Percentiles rank a stretch among this genome's conserved stretches.
These are phyloP conservation scores for Cordyceps farinosa DNA, from an alignment of 2,329 filamentous ascomycete species.

Conservation along the genomic window DNA sequence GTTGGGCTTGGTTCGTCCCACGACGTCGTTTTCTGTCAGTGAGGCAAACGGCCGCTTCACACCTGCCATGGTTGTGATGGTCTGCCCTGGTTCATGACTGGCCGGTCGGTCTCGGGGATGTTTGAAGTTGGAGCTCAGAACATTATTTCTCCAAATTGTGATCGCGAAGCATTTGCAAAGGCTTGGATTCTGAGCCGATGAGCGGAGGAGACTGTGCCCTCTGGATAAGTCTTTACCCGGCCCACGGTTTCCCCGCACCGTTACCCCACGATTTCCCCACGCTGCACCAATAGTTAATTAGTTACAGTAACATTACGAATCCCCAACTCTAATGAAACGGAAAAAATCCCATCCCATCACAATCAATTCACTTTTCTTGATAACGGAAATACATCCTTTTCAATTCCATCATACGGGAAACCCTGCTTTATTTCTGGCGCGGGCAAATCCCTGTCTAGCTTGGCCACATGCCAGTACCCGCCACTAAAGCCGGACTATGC, in stretches of 20 bases:
- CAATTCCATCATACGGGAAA: too few species aligned
- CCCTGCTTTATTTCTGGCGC: not conserved
- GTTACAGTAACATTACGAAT: not conserved
- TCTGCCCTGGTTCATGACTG: conserved; percentile 6
- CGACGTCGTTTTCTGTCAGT: conserved; percentile 30
- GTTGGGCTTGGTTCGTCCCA: conserved; percentile 13
- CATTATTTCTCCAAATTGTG: not conserved
- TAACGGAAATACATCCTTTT: too few species aligned
- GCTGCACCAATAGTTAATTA: not conserved
- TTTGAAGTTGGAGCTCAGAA: not conserved
- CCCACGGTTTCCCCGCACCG: not conserved
- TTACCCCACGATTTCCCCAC: conserved; percentile 12
- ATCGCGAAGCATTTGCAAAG: not conserved
- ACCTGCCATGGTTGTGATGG: conserved; percentile 32
- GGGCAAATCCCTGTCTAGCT: not conserved
- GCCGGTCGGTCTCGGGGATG: not conserved
- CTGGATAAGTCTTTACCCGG: conserved; percentile 25
- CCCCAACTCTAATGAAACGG: not conserved
- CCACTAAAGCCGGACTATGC: conserved; percentile 30
- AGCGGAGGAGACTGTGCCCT: not conserved
- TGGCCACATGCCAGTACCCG: not conserved
- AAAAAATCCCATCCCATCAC: not conserved
- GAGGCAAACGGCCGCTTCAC: conserved; percentile 39
- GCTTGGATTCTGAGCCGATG: not conserved
- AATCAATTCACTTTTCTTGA: not conserved